These are phyloP conservation scores for Globisporangium camurandrum DNA, from an alignment of 352 stramenopile genomes.

Conservation along the genomic window DNA sequence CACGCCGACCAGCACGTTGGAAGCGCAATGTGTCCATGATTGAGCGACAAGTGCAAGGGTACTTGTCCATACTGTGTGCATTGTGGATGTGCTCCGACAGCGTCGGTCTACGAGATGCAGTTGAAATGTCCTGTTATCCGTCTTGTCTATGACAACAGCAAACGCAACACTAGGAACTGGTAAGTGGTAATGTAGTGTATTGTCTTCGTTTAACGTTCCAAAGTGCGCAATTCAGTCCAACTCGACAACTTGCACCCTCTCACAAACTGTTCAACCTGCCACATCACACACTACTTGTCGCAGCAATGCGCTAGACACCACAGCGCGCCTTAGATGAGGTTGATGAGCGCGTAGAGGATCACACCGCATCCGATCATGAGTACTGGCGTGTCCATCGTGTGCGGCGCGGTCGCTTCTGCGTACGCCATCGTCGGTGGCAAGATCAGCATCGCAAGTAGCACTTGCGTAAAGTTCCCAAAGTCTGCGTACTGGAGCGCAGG, in stretches of 20 bases:
- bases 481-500: constrained; percentile 50
- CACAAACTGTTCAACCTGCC: too few relatives aligned
- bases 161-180: too few relatives aligned
- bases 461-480: constrained; percentile 75
- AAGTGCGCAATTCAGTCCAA: not conserved
- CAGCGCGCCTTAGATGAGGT: constrained; percentile 10
- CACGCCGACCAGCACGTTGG: too few relatives aligned
- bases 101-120: too few relatives aligned
- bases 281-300: not conserved
- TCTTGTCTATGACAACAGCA: too few relatives aligned
- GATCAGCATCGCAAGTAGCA: constrained; percentile 70
- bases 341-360: constrained; percentile 64
- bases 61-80: too few relatives aligned
- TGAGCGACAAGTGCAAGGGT: too few relatives aligned
- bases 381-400: constrained; percentile 83
- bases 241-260: not conserved
- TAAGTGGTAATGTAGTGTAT: too few relatives aligned
- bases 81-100: too few relatives aligned
- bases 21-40: too few relatives aligned
- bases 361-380: constrained; percentile 72
- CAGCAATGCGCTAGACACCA: not conserved
- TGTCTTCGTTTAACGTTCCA: not conserved
- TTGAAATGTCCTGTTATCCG: too few relatives aligned
- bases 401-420: constrained; percentile 69
- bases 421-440: constrained; percentile 78